A percentile compares a stretch with the other conserved stretches of the same genome.
These are phyloP conservation scores for Orbilia javanica DNA, from an alignment of 2,329 filamentous ascomycete genomes.

Conservation along the genomic window DNA sequence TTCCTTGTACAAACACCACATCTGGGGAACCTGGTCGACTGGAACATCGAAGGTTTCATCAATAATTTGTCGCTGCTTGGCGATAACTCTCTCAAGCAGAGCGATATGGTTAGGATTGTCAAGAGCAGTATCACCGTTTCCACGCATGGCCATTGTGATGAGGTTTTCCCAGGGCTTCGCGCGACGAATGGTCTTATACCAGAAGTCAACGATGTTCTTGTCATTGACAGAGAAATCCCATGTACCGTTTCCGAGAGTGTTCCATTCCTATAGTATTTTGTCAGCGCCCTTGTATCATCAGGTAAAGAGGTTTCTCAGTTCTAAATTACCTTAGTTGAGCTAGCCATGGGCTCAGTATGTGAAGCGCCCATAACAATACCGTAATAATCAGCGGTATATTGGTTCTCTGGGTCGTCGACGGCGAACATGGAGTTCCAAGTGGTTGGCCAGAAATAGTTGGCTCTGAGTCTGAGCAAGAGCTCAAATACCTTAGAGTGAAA, in stretches of 20 bases:
- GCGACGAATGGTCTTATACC: conserved; percentile 75
- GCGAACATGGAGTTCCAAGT: conserved; percentile 79
- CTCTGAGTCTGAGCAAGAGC: conserved; percentile 75
- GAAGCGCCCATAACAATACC: conserved; percentile 79
- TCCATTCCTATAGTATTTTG: conserved; percentile 65
- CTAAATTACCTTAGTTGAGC: conserved; percentile 67
- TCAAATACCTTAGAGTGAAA: conserved; percentile 80
- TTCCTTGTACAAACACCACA: conserved; percentile 82
- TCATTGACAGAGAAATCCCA: conserved; percentile 81
- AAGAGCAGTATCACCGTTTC: conserved; percentile 75
- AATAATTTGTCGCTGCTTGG: conserved; percentile 73
- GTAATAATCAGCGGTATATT: conserved; percentile 78
- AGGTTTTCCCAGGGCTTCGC: conserved; percentile 76
- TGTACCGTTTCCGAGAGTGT: conserved; percentile 69
- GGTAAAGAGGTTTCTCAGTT: background rate
- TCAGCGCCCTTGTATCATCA: conserved; percentile 59
- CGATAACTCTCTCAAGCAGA: conserved; percentile 73
- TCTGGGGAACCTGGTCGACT: conserved; percentile 72
- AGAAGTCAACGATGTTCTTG: conserved; percentile 76
- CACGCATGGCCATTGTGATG: conserved; percentile 78
- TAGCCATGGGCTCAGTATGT: conserved; percentile 79
- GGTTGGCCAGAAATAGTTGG: conserved; percentile 82
- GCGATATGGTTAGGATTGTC: conserved; percentile 71
- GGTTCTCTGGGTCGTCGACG: conserved; percentile 77
- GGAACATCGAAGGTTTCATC: conserved; percentile 70